These are phyloP conservation scores for Ascomycota sp. DNA, from an alignment of 2,329 filamentous ascomycete genomes.

Conservation along the genomic window DNA sequence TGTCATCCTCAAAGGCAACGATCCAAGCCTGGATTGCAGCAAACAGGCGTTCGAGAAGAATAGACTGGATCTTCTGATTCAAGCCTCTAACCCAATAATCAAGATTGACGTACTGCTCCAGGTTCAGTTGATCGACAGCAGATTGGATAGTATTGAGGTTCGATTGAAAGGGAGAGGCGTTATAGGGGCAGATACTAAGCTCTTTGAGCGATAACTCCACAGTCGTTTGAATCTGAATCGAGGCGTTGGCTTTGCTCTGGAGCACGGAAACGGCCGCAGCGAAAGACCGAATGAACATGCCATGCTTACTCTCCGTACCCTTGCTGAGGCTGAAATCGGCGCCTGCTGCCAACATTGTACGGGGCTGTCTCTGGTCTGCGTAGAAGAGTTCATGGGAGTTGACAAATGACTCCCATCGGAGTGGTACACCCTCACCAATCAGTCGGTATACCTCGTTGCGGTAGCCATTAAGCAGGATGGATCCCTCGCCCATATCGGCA, in stretches of 20 bases:
- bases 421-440: conserved; percentile 64
- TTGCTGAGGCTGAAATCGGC: conserved; percentile 23
- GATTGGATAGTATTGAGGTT: conserved; percentile 72
- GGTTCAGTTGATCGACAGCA: conserved; percentile 82
- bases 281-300: conserved; percentile 89
- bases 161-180: conserved; percentile 52
- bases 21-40: conserved; percentile 76
- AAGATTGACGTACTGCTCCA: conserved; percentile 90
- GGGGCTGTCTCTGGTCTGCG: conserved; percentile 26
- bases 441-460: conserved; percentile 72
- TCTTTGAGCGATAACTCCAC: conserved; percentile 64
- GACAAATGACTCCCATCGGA: conserved; percentile 95
- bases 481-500: conserved; percentile 63
- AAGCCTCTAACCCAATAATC: conserved; percentile 71
- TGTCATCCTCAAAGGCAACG: conserved; percentile 49
- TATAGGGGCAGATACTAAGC: conserved; percentile 66
- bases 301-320: conserved; percentile 68
- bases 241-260: conserved; percentile 63
- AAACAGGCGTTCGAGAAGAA: conserved; percentile 61
- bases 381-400: conserved; percentile 77
- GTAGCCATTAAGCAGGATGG: conserved; percentile 72
- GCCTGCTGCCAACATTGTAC: conserved; percentile 17
- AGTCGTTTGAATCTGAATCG: conserved; percentile 59
- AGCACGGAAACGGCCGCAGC: conserved; percentile 68
- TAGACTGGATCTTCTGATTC: conserved; percentile 65